A percentile compares a stretch with the other conserved stretches of the same genome.
Evolutionary conservation across 2,329 filamentous ascomycete genomes (phyloP).

Genomic region (Colletotrichum destructivum): DNA sequence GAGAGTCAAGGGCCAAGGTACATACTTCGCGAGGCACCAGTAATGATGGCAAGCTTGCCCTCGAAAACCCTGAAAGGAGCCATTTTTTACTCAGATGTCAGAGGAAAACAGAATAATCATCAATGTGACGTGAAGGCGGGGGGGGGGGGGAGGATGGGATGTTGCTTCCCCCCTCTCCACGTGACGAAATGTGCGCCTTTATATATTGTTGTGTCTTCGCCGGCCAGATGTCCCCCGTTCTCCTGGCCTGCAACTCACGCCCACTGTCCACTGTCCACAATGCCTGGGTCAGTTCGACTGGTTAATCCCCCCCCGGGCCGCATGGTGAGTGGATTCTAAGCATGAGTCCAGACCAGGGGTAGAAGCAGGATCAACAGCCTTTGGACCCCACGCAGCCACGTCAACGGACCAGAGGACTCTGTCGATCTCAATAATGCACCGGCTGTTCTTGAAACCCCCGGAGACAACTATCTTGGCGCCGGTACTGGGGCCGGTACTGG

Average conservation of each 20-base stretch:
- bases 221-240: too few species aligned
- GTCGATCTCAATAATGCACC: conserved; percentile 35
- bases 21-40: conserved; percentile 83
- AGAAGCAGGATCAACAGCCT: conserved; percentile 18
- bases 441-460: conserved; percentile 15
- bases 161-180: conserved; percentile 16
- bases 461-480: neutral
- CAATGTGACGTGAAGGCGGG: conserved; percentile 20
- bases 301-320: conserved; percentile 21
- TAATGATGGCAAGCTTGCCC: conserved; percentile 84
- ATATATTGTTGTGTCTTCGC: conserved; percentile 17
- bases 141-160: neutral
- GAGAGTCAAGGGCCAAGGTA: neutral
- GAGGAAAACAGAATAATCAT: conserved; percentile 15
- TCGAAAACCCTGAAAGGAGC: conserved; percentile 63
- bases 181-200: conserved; percentile 32
- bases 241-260: too few species aligned
- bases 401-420: conserved; percentile 14
- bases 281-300: neutral
- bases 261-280: too few species aligned
- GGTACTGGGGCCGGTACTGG: neutral
- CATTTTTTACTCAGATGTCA: conserved; percentile 47
- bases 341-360: conserved; percentile 11
- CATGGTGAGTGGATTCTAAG: conserved; percentile 11
- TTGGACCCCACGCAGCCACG: conserved; percentile 31